Base-by-base conservation (phyloP, 176 grass and related monocot species). In the Aechmea fasciata region DNA sequence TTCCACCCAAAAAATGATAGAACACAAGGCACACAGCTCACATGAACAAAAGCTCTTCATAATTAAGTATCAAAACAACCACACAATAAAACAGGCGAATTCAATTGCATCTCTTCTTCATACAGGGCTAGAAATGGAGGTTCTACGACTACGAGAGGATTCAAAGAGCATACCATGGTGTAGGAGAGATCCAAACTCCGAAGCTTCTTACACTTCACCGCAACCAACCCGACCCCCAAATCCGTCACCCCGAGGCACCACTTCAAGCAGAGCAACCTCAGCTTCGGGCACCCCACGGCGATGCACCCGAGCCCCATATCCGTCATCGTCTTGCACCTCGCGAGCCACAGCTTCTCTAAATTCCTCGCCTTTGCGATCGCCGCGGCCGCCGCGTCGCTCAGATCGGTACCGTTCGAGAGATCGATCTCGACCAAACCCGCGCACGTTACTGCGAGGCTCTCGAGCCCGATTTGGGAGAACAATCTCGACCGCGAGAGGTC, bases 241-340 rank as follows among this genome's bases (percentile, higher is more conserved):
- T 97, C 89, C 7, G 94, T 77, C 23, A 97, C 48, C 57, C 79
- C 84, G 11, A 92, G 66, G 80, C 94, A 90, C 78, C 84, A 88
- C 64, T 77, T 97, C 71, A 97, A 85, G 28, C 71, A 83, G 75
- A 97, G 77, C 5, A 83, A 71, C 15, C 78, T 76, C 15, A 97
- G 75, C 67, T 97, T 74, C 0, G 74, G 59, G 50, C 89, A 97
- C 0, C 89, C 86, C 10, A 92, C 82, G 29, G 89, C 94, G 80
- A 97, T 70, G 82, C 89, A 92, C 0, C 84, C 81, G 57, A 97
- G 81, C 1, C 94, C 94, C 71, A 97, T 83, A 69, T 97, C 94
- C 0, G 79, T 92, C 13, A 97, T 2, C 7, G 63, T 48, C 76
- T 82, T 90, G 77, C 94, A 97, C 47, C 89, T 81, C 50, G 82